Percentiles rank a stretch among this genome's conserved stretches.
Conservation (phyloP, 805 yeast genomes). For the Yarrowia sp. region DNA sequence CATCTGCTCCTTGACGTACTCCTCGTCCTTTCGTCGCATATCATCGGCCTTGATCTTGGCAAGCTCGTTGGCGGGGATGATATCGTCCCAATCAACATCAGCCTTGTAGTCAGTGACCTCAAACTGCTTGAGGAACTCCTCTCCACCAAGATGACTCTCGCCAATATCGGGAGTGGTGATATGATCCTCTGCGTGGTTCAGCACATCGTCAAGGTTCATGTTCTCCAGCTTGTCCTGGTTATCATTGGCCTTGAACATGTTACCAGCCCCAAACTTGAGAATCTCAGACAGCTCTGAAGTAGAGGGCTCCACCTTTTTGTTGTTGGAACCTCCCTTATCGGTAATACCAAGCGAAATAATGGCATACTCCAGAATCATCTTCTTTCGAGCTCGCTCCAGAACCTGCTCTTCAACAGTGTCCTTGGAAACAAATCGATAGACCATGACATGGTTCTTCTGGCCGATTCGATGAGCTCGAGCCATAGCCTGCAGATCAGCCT, state of each 20-base stretch:
- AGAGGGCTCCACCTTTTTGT: constrained; percentile 69
- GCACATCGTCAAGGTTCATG: constrained; percentile 90
- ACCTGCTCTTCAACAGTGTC: constrained; percentile 98
- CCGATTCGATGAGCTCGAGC: constrained; percentile 99
- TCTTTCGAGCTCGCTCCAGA: constrained; percentile 91
- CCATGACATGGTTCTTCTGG: constrained; percentile 98
- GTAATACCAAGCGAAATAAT: constrained; percentile 94
- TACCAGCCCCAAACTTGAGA: constrained; percentile 96
- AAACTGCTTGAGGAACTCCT: constrained; percentile 92
- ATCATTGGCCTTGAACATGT: constrained; percentile 93
- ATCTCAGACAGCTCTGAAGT: constrained; percentile 86
- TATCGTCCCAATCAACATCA: constrained; percentile 98
- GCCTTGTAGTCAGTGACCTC: constrained; percentile 99
- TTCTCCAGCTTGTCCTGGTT: constrained; percentile 95
- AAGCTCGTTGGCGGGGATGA: constrained; percentile 92
- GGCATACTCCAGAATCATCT: constrained; percentile 98
- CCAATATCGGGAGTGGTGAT: constrained; percentile 94
- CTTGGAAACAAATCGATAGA: constrained; percentile 93
- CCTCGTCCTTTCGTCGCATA: constrained; percentile 79
- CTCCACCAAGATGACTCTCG: constrained; percentile 97
- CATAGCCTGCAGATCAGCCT: constrained; percentile 99
- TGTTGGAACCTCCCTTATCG: constrained; percentile 57
- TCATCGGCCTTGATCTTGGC: constrained; percentile 88
- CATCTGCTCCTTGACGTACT: constrained; percentile 81
- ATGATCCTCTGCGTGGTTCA: constrained; percentile 96